A percentile compares a stretch with the other conserved stretches of the same genome.
Evolutionary conservation across 495 filamentous ascomycete genomes (phyloP).

Genomic region (Penicillium odoratum): DNA sequence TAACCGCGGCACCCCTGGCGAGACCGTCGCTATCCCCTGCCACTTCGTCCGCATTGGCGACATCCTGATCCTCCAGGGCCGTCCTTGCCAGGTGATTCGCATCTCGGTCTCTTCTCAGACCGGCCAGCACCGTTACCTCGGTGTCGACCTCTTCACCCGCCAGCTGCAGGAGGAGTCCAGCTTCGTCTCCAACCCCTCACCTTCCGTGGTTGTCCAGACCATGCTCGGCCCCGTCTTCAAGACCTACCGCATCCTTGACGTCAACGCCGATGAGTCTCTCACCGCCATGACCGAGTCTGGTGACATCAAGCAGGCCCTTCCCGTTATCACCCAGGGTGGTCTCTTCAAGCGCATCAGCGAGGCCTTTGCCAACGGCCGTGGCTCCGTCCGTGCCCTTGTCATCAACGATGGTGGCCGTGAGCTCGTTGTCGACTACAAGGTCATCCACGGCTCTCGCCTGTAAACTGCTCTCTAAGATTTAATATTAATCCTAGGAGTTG

Average conservation of each 20-base stretch:
- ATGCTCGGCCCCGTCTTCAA: conserved; percentile 99
- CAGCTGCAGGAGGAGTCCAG: conserved; percentile 98
- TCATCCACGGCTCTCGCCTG: conserved; percentile 78
- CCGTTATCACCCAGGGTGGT: conserved; percentile 88
- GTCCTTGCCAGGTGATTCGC: conserved; percentile 99
- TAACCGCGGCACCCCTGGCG: conserved; percentile 52
- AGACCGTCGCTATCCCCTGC: conserved; percentile 97
- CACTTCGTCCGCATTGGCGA: conserved; percentile 99
- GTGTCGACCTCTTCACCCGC: conserved; percentile 99
- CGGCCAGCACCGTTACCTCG: conserved; percentile 98
- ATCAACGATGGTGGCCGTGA: conserved; percentile 92
- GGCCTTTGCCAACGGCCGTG: conserved; percentile 88
- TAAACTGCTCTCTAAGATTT: conserved; percentile 39
- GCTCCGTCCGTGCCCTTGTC: conserved; percentile 90
- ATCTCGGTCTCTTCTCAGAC: conserved; percentile 98
- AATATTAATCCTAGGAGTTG: conserved; percentile 4
- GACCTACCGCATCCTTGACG: conserved; percentile 99
- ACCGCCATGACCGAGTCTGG: conserved; percentile 85
- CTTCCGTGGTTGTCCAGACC: conserved; percentile 96
- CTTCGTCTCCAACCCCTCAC: conserved; percentile 94
- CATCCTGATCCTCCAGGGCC: conserved; percentile 97
- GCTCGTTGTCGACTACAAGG: conserved; percentile 98
- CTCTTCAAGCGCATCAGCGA: conserved; percentile 80
- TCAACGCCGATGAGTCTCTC: conserved; percentile 81
- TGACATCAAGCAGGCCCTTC: conserved; percentile 95